Evolutionary conservation across 1,284 basidiomycete genomes (phyloP), one percentile per base, ranked within the genome.

Genomic region (Apiotrichum mycotoxinovorans): DNA sequence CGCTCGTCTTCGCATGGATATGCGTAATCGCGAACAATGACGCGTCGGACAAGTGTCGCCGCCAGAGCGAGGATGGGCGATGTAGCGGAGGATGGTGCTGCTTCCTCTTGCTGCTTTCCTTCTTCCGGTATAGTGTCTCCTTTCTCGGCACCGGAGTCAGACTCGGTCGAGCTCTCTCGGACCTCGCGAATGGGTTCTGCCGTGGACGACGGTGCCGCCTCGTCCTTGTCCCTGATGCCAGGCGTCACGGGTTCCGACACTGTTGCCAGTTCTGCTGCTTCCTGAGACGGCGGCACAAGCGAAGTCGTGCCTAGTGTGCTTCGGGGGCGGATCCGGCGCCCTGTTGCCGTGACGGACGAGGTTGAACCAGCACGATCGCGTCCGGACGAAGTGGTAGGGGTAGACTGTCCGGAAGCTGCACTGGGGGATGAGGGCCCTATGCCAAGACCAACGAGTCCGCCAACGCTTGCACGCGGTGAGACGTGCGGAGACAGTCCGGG

Each of bases 11-110:
- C 44, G 3, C 51, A 18, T 3, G 62, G 46, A 48, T 65, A 76
- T 2, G 69, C 74, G 53, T 64, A 76, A 52, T 76, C 74, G 40
- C 71, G 67, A 18, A 76, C 66, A 22, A 68, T 52, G 8, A 73
- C 60, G n/a, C 60, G 60, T 17, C 60, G 60, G 10, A 49, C 38
- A 18, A 58, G 46, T 8, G 50, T 44, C 8, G 47, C 47, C 10
- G 47, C 57, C 14, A 50, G 43, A 12, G 46, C 46, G 26, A 17
- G 38, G 18, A 54, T 20, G 11, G 35, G 47, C 1, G 47, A 26
- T 35, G n/a, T 23, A 9, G 20, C 10, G 3, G 27, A 37, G 1
- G 11, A 2, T 9, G 33, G 12, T 27, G 14, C 10, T n/a, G 18
- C 9, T 11, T 49, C 35, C 10, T 27, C 23, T 26, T 35, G n/a